Evolutionary conservation across 2,329 filamentous ascomycete genomes (phyloP).

Genomic region (Mollisiaceae sp.): DNA sequence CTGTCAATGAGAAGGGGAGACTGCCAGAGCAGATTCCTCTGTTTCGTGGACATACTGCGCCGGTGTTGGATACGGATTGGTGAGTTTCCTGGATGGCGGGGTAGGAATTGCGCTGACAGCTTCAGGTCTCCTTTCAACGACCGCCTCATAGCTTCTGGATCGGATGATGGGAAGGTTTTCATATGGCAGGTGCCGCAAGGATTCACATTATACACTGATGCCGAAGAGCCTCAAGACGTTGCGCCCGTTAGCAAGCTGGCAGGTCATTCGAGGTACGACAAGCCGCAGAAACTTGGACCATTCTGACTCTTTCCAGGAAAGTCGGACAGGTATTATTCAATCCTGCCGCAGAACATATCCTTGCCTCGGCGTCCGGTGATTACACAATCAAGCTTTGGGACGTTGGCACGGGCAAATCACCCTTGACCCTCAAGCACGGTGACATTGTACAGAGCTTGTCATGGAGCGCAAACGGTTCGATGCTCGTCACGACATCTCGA

Average conservation of each 20-base stretch:
- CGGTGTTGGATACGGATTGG: constrained; percentile 98
- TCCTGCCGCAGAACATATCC: constrained; percentile 91
- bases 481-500: constrained; percentile 89
- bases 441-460: constrained; percentile 96
- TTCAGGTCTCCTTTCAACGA: constrained; percentile 95
- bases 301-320: constrained; percentile 66
- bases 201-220: constrained; percentile 84
- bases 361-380: constrained; percentile 94
- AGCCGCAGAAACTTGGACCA: constrained; percentile 2
- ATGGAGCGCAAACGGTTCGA: constrained; percentile 88
- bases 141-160: constrained; percentile 86
- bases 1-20: constrained; percentile 86
- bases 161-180: constrained; percentile 96
- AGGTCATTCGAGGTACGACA: constrained; percentile 79
- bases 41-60: constrained; percentile 93
- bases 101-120: constrained; percentile 32
- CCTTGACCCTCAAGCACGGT: constrained; percentile 79
- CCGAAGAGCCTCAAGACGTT: constrained; percentile 83
- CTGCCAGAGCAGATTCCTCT: constrained; percentile 91
- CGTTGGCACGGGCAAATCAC: constrained; percentile 75
- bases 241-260: constrained; percentile 79
- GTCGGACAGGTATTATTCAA: constrained; percentile 99
- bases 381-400: constrained; percentile 97
- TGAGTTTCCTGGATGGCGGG: constrained; percentile 47
- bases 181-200: constrained; percentile 92